Conservation (phyloP, 2,329 filamentous ascomycete genomes). For the Alternaria ethzedia region DNA sequence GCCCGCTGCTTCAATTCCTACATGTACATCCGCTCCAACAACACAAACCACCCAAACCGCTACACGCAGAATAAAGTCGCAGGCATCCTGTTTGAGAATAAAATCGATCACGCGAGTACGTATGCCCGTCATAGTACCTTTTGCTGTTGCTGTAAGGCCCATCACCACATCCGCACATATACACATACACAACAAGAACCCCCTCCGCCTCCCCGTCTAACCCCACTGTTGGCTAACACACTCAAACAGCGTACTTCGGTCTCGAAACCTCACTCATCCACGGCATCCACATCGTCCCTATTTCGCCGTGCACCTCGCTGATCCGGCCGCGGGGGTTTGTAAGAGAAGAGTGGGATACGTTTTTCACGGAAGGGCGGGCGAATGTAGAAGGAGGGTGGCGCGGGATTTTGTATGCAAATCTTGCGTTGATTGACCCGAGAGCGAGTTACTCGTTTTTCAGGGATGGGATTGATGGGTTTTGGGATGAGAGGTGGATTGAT, state of each 20-base stretch:
- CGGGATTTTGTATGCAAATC: slow-evolving; percentile 82
- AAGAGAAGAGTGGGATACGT: slow-evolving; percentile 67
- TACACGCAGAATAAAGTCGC: slow-evolving; percentile 80
- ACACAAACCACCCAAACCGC: slow-evolving; percentile 73
- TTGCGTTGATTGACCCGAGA: slow-evolving; percentile 75
- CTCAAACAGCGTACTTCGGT: slow-evolving; percentile 72
- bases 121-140: slow-evolving; percentile 66
- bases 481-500: slow-evolving; percentile 71
- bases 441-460: slow-evolving; percentile 78
- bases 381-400: slow-evolving; percentile 70
- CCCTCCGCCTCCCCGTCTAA: too few species aligned
- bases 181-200: not conserved
- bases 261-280: slow-evolving; percentile 67
- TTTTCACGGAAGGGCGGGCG: slow-evolving; percentile 73
- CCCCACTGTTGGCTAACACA: not conserved
- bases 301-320: slow-evolving; percentile 71
- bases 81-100: slow-evolving; percentile 87
- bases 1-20: slow-evolving; percentile 76
- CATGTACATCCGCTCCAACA: slow-evolving; percentile 77
- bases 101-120: slow-evolving; percentile 89
- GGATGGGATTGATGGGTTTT: slow-evolving; percentile 62
- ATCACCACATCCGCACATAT: not conserved
- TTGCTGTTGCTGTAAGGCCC: not conserved
- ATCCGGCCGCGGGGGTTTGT: slow-evolving; percentile 75
- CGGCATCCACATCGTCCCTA: slow-evolving; percentile 83